Conservation (phyloP, 768 basidiomycete species). For the Leucogyrophana mollusca region DNA sequence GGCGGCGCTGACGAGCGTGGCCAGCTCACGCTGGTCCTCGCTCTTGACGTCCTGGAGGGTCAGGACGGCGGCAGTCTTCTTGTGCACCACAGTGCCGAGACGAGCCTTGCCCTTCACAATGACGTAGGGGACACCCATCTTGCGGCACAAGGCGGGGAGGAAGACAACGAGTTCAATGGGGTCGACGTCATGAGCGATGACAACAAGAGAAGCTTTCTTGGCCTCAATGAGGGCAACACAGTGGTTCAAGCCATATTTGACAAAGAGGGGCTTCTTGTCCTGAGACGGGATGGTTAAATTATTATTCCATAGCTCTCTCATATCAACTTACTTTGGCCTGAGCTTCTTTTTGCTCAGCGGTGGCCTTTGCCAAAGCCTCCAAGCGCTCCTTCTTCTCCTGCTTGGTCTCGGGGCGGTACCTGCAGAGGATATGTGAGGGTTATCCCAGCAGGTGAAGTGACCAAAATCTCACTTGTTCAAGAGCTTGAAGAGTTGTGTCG, state of each 20-base stretch:
- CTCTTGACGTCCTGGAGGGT: constrained; percentile 92
- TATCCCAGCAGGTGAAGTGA: neutral
- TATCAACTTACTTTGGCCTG: constrained; percentile 42
- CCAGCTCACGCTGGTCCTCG: constrained; percentile 92
- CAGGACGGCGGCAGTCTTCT: constrained; percentile 94
- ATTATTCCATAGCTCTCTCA: neutral
- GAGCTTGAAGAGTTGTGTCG: constrained; percentile 96
- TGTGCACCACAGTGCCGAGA: constrained; percentile 96
- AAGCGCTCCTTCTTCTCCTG: constrained; percentile 97
- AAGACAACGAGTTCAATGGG: constrained; percentile 99
- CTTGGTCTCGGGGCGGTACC: constrained; percentile 89
- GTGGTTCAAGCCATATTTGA: constrained; percentile 98
- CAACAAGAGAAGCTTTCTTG: constrained; percentile 95
- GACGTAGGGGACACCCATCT: constrained; percentile 99
- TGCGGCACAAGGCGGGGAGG: constrained; percentile 96
- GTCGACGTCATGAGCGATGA: constrained; percentile 98
- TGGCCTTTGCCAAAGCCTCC: constrained; percentile 68
- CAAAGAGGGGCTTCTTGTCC: constrained; percentile 96
- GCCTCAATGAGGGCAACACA: constrained; percentile 92
- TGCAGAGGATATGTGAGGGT: constrained; percentile 6
- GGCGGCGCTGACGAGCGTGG: constrained; percentile 87
- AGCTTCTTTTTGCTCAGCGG: constrained; percentile 77
- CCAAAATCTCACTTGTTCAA: constrained; percentile 71
- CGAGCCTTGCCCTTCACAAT: constrained; percentile 99
- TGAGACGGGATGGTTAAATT: constrained; percentile 20